Base-by-base conservation (phyloP, 148 eudicot species). In the Chenopodium suecicum region DNA sequence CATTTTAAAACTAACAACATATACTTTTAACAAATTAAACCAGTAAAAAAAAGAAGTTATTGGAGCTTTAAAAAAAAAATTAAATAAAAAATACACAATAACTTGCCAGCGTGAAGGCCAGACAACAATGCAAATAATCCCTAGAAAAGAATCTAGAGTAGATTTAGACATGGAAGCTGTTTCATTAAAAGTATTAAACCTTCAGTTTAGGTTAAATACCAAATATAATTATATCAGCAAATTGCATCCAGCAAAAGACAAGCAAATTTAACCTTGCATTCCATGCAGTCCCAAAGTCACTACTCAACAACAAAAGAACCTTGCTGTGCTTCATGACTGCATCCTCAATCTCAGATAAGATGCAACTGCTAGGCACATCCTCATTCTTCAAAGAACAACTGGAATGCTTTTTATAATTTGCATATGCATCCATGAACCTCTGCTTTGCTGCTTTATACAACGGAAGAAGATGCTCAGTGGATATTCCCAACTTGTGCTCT, bases 201-300 rank as follows among this genome's bases (percentile, higher is more conserved):
- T 25, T 74, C 14, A 27, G 31, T 47, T 31, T 13, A 74, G 37
- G 37, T 11, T 12, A 54, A 34, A 9, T 20, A 32, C 73, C 4
- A 50, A 34, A 46, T 32, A 34, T 62, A 31, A 74, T 22, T 12
- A n/a, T 0, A 52, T 54, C 41, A 54, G 67, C 54, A 68, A 41
- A 63, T 41, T 2, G 60, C 44, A 46, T 7, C 67, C 75, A 56
- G 29, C 19, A 29, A 63, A 22, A 29, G 73, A 31, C 12, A 62
- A 52, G 58, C 67, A 60, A 77, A 70, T 72, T 79, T 32, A 70
- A 94, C 97, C 98, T 93, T 86, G 89, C 86, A 88, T 95, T 93
- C 98, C 98, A 95, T 4, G 93, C 96, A 48, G 94, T 95, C 78
- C 94, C 94, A 86, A 91, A 93, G 87, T 95, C 96, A 85, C 88